A percentile compares a stretch with the other conserved stretches of the same genome.
These are phyloP conservation scores for Patellifolia procumbens DNA, from an alignment of 179 eudicot genomes.

Conservation along the genomic window DNA sequence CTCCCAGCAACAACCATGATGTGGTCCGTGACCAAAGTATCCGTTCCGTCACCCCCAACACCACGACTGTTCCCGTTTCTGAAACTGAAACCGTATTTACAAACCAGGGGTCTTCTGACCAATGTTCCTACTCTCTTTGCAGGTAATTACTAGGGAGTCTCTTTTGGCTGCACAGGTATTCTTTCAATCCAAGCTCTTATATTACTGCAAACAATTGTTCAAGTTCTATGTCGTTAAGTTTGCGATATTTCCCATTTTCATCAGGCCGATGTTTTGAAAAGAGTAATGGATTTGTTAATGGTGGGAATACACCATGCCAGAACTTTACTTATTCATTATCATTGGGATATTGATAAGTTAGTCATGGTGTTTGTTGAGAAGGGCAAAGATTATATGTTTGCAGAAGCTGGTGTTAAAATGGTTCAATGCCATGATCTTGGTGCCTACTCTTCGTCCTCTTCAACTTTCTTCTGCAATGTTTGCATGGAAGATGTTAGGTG, in stretches of 20 bases:
- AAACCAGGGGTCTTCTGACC: too few relatives aligned
- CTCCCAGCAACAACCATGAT: too few relatives aligned
- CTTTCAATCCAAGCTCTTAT: not conserved
- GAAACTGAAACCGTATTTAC: too few relatives aligned
- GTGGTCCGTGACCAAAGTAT: too few relatives aligned
- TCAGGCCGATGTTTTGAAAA: slow-evolving; percentile 60
- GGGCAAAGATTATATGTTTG: slow-evolving; percentile 50
- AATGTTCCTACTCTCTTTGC: not conserved
- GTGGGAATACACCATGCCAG: slow-evolving; percentile 65
- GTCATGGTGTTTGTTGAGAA: slow-evolving; percentile 58
- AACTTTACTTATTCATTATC: slow-evolving; percentile 58
- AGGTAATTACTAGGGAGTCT: not conserved
- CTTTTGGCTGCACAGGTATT: not conserved
- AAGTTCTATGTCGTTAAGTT: not conserved
- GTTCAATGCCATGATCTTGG: slow-evolving; percentile 30
- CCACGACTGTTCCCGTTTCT: too few relatives aligned
- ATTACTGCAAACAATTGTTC: not conserved
- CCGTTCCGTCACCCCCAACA: too few relatives aligned
- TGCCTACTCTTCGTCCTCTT: slow-evolving; percentile 23
- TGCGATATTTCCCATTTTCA: not conserved
- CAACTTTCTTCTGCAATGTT: slow-evolving; percentile 42
- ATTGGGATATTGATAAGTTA: slow-evolving; percentile 66
- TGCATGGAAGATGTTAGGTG: slow-evolving; percentile 54
- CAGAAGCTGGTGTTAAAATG: slow-evolving; percentile 53
- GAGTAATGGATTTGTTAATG: slow-evolving; percentile 58